A percentile compares a stretch with the other conserved stretches of the same genome.
phyloP scores from a whole-genome alignment of 176 grass and related monocot species.

The Phyllostachys edulis region DNA sequence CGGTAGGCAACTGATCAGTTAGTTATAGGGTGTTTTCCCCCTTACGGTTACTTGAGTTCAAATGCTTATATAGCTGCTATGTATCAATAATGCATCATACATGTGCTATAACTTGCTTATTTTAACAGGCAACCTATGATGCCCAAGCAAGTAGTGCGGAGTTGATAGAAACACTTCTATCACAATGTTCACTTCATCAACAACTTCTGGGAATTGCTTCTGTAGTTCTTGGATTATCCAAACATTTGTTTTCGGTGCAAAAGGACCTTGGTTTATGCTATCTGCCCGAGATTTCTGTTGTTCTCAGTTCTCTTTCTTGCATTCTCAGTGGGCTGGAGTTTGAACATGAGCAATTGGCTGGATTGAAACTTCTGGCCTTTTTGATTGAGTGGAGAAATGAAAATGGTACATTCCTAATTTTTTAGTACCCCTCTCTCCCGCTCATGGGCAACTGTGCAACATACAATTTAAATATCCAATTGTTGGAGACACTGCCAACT shows the following conservation, averaged over 20 bases:
- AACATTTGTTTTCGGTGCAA: slow-evolving; percentile 63
- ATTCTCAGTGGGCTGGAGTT: slow-evolving; percentile 66
- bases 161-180: slow-evolving; percentile 64
- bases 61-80: slow-evolving; percentile 24
- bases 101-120: slow-evolving; percentile 40
- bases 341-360: slow-evolving; percentile 83
- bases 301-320: slow-evolving; percentile 66
- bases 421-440: not conserved
- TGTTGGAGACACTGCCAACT: not conserved
- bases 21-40: not conserved
- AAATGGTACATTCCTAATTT: slow-evolving; percentile 50
- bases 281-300: slow-evolving; percentile 47
- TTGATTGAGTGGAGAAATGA: slow-evolving; percentile 79
- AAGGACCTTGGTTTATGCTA: slow-evolving; percentile 68
- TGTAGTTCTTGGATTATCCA: slow-evolving; percentile 59
- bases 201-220: slow-evolving; percentile 56
- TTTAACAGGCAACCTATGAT: slow-evolving; percentile 48
- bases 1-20: not conserved
- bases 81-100: slow-evolving; percentile 4
- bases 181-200: slow-evolving; percentile 51
- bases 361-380: slow-evolving; percentile 72
- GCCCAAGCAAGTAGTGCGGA: slow-evolving; percentile 48
- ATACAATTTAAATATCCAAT: not conserved
- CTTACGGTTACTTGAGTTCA: slow-evolving; percentile 12
- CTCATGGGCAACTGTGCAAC: not conserved